Evolutionary conservation across 768 basidiomycete genomes (phyloP).

Genomic region (Kwoniella mangroviensis): DNA sequence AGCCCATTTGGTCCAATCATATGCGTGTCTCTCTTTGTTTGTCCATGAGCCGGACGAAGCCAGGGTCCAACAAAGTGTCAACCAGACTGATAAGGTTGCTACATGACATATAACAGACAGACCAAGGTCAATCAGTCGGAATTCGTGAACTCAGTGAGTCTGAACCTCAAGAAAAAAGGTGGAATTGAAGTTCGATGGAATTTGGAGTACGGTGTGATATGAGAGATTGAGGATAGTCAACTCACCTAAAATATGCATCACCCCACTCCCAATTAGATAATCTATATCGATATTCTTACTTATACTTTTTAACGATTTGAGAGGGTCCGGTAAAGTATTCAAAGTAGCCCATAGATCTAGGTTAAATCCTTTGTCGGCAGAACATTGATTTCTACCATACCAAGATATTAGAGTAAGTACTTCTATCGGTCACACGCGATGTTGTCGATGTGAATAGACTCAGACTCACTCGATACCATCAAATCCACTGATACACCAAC

Average conservation of each 20-base stretch:
- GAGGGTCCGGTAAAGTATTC: slow-evolving; percentile 9
- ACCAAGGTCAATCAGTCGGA: background rate
- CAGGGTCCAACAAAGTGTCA: slow-evolving; percentile 36
- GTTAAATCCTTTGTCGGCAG: slow-evolving; percentile 18
- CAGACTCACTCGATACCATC: slow-evolving; percentile 26
- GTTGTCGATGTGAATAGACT: background rate
- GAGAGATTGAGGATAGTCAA: background rate
- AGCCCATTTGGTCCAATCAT: slow-evolving; percentile 39
- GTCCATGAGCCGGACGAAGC: slow-evolving; percentile 41
- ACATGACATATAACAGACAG: background rate
- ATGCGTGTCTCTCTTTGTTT: slow-evolving; percentile 24
- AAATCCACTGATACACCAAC: slow-evolving; percentile 40
- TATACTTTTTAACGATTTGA: slow-evolving; percentile 15
- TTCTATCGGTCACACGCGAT: background rate
- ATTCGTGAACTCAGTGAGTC: too few species aligned
- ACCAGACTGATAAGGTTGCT: slow-evolving; percentile 30
- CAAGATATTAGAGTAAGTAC: background rate
- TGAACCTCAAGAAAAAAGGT: too few species aligned
- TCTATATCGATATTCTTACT: slow-evolving; percentile 17
- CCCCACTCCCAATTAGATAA: slow-evolving; percentile 33
- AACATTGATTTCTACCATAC: slow-evolving; percentile 24
- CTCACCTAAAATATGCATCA: slow-evolving; percentile 39
- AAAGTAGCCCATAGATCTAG: slow-evolving; percentile 13
- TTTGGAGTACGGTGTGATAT: too few species aligned
- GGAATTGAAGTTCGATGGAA: too few species aligned